Base-by-base conservation (phyloP, 345 rosid genomes). In the Erucastrum elatum region DNA sequence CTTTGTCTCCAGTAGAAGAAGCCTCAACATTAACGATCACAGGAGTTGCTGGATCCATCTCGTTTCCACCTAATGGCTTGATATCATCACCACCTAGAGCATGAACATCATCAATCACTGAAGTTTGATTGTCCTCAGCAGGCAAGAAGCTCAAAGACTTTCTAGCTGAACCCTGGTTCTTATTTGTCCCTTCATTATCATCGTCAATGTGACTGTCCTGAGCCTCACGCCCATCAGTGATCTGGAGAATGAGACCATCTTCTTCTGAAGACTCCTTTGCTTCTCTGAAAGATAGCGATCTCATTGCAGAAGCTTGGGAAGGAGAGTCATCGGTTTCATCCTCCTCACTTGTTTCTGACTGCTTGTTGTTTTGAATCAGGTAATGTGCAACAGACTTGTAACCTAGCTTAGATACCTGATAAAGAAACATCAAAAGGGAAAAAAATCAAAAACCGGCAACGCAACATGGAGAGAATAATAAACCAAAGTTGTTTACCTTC, bases 331-430 rank as follows among this genome's bases (percentile, higher is more conserved):
- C 85, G 7, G 78, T 66, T 63, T 49, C 71, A 46, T 74, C 74
- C 64, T 84, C 88, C 60, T 62, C 68, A 66, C 61, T 79, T 31
- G 76, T 59, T 71, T 84, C 78, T 4, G 79, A 64, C 55, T 84
- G 74, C n/a, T 58, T 44, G 77, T 58, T 80, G 81, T 90, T 88
- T 71, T 88, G 85, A 82, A 95, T 81, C 71, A 95, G 98, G 78
- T 89, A 93, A 83, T 95, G 99, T 39, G 99, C 98, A 72, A 93
- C 96, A 5, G 99, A 95, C 84, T 87, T 95, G 88, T 80, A 95
- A 71, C 97, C 99, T 77, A 91, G 71, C 12, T 80, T 70, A 70
- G 82, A 55, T 72, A 95, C 76, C 99, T 95, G 81, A 64, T 49
- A 70, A 70, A n/a, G 30, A 41, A 79, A 33, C 35, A 74, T 58